phyloP scores from a whole-genome alignment of 2,329 filamentous ascomycete genomes.

The Talaromyces sp. region DNA sequence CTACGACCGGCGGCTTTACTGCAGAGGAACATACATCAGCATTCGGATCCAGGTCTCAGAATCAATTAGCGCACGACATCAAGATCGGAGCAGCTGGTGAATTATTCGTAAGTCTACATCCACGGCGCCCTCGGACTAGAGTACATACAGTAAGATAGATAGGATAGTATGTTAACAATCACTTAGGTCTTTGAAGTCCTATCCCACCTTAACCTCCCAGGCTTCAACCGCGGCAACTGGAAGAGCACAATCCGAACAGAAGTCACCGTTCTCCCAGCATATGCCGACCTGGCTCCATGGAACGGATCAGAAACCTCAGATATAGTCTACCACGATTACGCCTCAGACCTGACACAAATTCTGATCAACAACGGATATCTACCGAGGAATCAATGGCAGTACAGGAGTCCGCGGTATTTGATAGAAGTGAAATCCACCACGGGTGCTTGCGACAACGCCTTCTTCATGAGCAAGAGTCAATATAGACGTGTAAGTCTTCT shows the following conservation, averaged over 20 bases:
- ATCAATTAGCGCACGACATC: background rate
- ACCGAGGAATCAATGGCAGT: background rate
- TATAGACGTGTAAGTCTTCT: conserved; percentile 41
- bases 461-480: conserved; percentile 51
- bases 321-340: background rate
- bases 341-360: background rate
- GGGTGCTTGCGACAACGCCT: conserved; percentile 37
- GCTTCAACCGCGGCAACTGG: conserved; percentile 48
- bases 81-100: background rate
- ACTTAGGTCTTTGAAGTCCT: background rate
- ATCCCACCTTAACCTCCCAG: conserved; percentile 24
- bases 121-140: too few species aligned
- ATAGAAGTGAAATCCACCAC: conserved; percentile 56
- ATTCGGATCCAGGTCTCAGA: background rate
- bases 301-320: conserved; percentile 48
- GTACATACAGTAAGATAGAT: too few species aligned
- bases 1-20: background rate
- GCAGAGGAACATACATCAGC: background rate
- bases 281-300: conserved; percentile 44
- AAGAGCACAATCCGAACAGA: conserved; percentile 49
- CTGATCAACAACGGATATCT: background rate
- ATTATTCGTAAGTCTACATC: background rate
- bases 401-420: conserved; percentile 40
- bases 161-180: background rate
- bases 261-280: conserved; percentile 42